phyloP scores from a whole-genome alignment of 345 rosid genomes.

The Moricandia arvensis region DNA sequence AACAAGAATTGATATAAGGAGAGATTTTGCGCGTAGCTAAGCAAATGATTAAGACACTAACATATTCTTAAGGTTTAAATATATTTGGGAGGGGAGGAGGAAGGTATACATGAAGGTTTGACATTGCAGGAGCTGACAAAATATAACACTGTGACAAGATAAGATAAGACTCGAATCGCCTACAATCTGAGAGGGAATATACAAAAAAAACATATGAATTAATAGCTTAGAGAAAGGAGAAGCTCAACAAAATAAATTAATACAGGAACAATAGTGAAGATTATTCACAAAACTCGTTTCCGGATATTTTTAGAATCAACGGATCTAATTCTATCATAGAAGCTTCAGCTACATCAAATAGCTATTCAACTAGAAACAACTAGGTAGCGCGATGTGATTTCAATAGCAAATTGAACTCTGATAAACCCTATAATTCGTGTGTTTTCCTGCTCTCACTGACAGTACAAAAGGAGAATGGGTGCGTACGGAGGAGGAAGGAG shows the following conservation, averaged over 20 bases:
- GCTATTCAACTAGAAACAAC: too few relatives aligned
- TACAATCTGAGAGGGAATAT: slow-evolving; percentile 43
- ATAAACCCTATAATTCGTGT: slow-evolving; percentile 22
- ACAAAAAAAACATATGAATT: neutral
- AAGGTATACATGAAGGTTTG: slow-evolving; percentile 79
- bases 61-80: neutral
- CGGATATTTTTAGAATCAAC: too few relatives aligned
- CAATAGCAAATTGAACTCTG: slow-evolving; percentile 16
- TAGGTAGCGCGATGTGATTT: neutral
- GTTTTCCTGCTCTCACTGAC: slow-evolving; percentile 8
- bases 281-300: too few relatives aligned
- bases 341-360: too few relatives aligned
- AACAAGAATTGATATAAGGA: neutral
- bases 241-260: neutral
- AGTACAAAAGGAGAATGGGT: neutral
- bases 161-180: slow-evolving; percentile 37
- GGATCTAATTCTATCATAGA: too few relatives aligned
- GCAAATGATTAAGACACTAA: neutral
- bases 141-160: slow-evolving; percentile 56
- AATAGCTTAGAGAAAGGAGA: slow-evolving; percentile 45
- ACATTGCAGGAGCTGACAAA: slow-evolving; percentile 68
- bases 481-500: slow-evolving; percentile 17
- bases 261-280: neutral
- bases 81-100: neutral
- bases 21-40: neutral